Base-by-base conservation (phyloP, 179 eudicot genomes). In the Vitellaria paradoxa region DNA sequence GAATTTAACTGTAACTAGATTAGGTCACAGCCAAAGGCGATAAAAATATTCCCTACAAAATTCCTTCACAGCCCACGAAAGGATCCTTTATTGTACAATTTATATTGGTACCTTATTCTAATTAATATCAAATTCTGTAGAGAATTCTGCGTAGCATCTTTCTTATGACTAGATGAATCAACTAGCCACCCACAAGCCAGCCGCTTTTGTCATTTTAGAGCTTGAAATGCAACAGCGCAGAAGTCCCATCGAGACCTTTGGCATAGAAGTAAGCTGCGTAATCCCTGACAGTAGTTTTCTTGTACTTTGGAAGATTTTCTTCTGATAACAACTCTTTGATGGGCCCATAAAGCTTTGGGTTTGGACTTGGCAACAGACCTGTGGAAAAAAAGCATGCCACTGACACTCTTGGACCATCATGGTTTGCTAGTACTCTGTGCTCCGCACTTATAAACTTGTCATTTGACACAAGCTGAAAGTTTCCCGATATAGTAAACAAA, bases 371-470 rank as follows among this genome's bases (percentile, higher is more conserved):
- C 37, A 30, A 30, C 37, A 30, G 2, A 30, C 37, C 37, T 0
- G 37, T 30, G 37, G 1, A 2, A 30, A 30, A 30, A 30, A 88
- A 86, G 40, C 78, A 73, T 1, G 88, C 86, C 68, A 88, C 77
- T 56, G 91, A 88, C 20, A 88, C 74, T 79, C 91, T 86, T 49
- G 89, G 89, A 0, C 88, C 88, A 7, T 74, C 60, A 1, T 74
- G 64, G 52, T 81, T 81, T 0, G 88, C 83, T 20, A 84, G 49
- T 20, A 86, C 89, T 49, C 86, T 83, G 66, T 86, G 89, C 23
- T 74, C 70, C 3, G 77, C 76, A 45, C 91, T 86, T 66, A 63
- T 83, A 78, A 80, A 88, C 62, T 42, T 81, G 80, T 84, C 91
- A 63, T 86, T 86, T 11, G 78, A 40, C 13, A 84, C 63, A 1